A percentile compares a stretch with the other conserved stretches of the same genome.
Evolutionary conservation across 768 basidiomycete genomes (phyloP).

Genomic region (Amanita inopinata): DNA sequence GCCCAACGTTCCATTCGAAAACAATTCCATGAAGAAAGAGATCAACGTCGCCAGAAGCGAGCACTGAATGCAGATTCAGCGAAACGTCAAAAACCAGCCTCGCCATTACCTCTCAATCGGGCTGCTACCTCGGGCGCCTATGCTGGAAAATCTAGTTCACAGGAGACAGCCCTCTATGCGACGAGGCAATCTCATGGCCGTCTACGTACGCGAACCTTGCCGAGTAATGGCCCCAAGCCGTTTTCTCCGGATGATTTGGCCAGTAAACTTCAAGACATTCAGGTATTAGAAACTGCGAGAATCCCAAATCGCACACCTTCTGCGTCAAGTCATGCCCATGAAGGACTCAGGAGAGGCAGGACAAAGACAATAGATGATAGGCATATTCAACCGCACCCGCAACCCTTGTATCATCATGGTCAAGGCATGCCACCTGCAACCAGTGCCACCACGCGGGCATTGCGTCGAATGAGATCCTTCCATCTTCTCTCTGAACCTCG

Average conservation of each 20-base stretch:
- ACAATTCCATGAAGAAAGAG: constrained; percentile 60
- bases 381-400: constrained; percentile 12
- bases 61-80: constrained; percentile 14
- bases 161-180: constrained; percentile 12
- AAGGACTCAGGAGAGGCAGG: neutral
- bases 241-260: constrained; percentile 54
- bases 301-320: neutral
- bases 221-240: constrained; percentile 24
- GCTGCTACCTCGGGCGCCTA: constrained; percentile 12
- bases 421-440: constrained; percentile 13
- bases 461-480: constrained; percentile 54
- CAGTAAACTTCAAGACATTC: constrained; percentile 44
- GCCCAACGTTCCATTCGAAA: constrained; percentile 76
- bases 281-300: constrained; percentile 19
- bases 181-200: constrained; percentile 19
- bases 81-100: constrained; percentile 29
- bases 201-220: constrained; percentile 35
- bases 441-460: constrained; percentile 15
- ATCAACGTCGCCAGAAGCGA: constrained; percentile 41
- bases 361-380: constrained; percentile 1
- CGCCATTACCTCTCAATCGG: constrained; percentile 10
- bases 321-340: neutral
- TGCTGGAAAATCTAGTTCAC: constrained; percentile 10
- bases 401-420: constrained; percentile 14
- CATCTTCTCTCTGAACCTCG: constrained; percentile 36